Evolutionary conservation across 2,329 filamentous ascomycete species (phyloP), one percentile per base, ranked within the genome.

Genomic region (Claviceps quebecensis): DNA sequence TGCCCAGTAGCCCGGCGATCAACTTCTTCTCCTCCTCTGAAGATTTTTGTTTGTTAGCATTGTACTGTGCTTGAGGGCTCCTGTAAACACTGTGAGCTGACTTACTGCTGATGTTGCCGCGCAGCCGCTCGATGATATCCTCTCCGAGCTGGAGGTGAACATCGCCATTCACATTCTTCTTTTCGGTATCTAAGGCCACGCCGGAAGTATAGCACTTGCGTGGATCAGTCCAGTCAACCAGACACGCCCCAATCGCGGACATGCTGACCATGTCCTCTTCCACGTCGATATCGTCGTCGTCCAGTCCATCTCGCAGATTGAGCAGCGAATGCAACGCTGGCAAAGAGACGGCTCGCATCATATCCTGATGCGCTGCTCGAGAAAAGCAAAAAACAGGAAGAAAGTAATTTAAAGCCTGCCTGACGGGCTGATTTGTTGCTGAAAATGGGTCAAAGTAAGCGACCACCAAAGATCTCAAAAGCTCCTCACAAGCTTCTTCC

Each of bases 141-240:
- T 76, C 76, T 0, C 88, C 87, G 55, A 97, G 77, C 11, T 85
- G 77, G 2, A 95, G 73, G 61, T 96, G 91, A 3, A 91, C 81
- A 63, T 89, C 84, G 8, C 84, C 84, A 56, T 86, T 84, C 16
- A 86, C 76, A 49, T 71, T 73, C 69, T 77, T 83, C 66, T 78
- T 83, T 50, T 78, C 74, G 1, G 72, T 72, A 47, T 85, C 78
- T 53, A 71, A 68, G 1, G 74, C 60, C 1, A 69, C 59, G 4
- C 67, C 71, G 56, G 70, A 75, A 52, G 65, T 76, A 68, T 69
- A 86, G 69, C 71, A 87, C 65, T 94, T 90, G 48, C 91, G 76
- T 39, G 90, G 89, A 65, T 97, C 91, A 0, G 91, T 97, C 93
- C 91, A 97, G 64, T 97, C 91, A 0, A 90, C 80, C 7, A 97